Conservation (phyloP, 2,329 filamentous ascomycete species). For the Cladosporium sp. region DNA sequence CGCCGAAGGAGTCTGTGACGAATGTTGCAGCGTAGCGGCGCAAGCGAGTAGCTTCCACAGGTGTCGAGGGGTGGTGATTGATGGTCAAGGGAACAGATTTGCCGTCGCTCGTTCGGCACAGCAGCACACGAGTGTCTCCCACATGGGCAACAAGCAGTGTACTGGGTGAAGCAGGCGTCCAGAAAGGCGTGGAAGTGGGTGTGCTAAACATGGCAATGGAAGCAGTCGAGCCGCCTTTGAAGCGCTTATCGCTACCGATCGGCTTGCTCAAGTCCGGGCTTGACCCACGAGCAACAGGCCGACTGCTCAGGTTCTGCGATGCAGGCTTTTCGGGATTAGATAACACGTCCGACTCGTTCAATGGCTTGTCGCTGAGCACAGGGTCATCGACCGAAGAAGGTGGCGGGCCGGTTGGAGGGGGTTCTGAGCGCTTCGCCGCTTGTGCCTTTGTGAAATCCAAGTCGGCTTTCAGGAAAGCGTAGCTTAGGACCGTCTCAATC, state of each 20-base stretch:
- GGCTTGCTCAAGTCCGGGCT: conserved; percentile 51
- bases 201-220: conserved; percentile 92
- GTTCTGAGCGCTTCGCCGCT: conserved; percentile 61
- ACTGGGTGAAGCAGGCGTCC: conserved; percentile 83
- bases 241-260: conserved; percentile 71
- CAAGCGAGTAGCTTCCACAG: conserved; percentile 75
- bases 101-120: conserved; percentile 83
- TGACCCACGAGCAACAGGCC: conserved; percentile 33
- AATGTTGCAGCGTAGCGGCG: conserved; percentile 83
- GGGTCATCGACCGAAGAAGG: conserved; percentile 55
- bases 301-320: conserved; percentile 31
- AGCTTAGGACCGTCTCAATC: conserved; percentile 76
- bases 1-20: conserved; percentile 93
- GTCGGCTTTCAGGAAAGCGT: conserved; percentile 90
- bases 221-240: conserved; percentile 91
- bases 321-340: conserved; percentile 54
- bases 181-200: conserved; percentile 86
- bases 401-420: conserved; percentile 9
- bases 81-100: conserved; percentile 76
- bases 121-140: conserved; percentile 84
- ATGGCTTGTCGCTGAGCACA: conserved; percentile 66
- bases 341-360: conserved; percentile 82
- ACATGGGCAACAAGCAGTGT: conserved; percentile 86
- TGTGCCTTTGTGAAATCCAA: conserved; percentile 92
- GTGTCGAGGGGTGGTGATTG: conserved; percentile 88